phyloP scores from a whole-genome alignment of 495 filamentous ascomycete genomes.

The Penicillium canescens region DNA sequence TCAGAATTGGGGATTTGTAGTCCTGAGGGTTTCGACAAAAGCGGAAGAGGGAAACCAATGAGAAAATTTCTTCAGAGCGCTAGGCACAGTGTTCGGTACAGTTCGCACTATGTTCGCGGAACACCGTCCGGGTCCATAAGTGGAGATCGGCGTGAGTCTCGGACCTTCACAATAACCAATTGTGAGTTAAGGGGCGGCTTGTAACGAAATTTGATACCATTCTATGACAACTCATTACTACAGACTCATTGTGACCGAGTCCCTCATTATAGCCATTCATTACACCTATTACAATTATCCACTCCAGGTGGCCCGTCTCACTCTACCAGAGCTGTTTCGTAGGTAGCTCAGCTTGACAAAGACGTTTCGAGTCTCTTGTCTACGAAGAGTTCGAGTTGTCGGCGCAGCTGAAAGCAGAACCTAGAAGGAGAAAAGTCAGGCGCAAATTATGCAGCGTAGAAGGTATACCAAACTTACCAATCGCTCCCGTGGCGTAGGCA shows the following conservation, averaged over 20 bases:
- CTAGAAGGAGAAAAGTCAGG: background rate
- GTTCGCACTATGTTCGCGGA: background rate
- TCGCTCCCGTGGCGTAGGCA: constrained; percentile 14
- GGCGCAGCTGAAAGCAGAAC: constrained; percentile 10
- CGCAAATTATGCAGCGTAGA: background rate
- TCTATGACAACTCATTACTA: background rate
- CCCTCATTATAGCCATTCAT: background rate
- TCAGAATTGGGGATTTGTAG: too few relatives aligned
- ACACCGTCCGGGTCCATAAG: background rate
- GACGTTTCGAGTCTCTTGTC: background rate
- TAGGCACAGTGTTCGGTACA: background rate
- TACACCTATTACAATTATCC: background rate
- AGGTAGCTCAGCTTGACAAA: background rate
- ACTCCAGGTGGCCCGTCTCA: background rate
- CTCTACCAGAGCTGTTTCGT: too few relatives aligned
- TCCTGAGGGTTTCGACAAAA: too few relatives aligned
- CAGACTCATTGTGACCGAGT: background rate
- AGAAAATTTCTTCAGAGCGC: background rate
- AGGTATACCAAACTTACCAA: constrained; percentile 12
- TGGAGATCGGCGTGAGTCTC: background rate
- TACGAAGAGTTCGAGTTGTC: constrained; percentile 15
- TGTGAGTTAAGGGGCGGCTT: background rate
- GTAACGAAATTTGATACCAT: background rate
- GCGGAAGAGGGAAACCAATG: background rate
- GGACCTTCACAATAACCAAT: background rate